Percentiles rank a stretch among this genome's conserved stretches.
These are phyloP conservation scores for Erucastrum elatum DNA, from an alignment of 345 rosid species.

Conservation along the genomic window DNA sequence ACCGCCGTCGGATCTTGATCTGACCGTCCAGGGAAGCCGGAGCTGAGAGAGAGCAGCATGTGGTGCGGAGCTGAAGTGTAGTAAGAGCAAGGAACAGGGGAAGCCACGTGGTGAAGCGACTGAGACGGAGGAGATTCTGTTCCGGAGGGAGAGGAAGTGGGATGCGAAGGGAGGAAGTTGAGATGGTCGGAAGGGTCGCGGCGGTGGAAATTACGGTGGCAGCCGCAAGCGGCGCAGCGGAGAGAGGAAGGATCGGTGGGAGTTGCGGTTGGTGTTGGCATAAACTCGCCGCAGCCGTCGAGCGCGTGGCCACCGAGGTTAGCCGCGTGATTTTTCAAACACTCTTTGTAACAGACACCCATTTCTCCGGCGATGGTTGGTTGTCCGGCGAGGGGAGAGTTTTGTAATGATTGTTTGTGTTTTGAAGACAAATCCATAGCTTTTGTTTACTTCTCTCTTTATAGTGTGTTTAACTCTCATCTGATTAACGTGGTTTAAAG, in stretches of 20 bases:
- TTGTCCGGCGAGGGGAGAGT: conserved; percentile 19
- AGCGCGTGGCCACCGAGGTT: conserved; percentile 70
- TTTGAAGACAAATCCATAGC: conserved; percentile 32
- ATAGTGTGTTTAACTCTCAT: conserved; percentile 33
- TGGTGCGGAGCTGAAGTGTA: conserved; percentile 61
- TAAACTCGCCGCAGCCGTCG: conserved; percentile 89
- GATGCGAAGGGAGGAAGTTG: conserved; percentile 20
- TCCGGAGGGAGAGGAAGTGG: conserved; percentile 35
- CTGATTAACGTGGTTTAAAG: conserved; percentile 20
- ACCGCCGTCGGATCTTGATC: conserved; percentile 36
- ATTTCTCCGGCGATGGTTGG: conserved; percentile 26
- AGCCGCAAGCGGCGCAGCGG: conserved; percentile 83
- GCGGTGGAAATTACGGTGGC: conserved; percentile 95
- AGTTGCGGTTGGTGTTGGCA: conserved; percentile 47
- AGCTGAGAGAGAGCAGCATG: conserved; percentile 54
- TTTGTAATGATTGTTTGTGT: conserved; percentile 14
- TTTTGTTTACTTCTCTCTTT: conserved; percentile 30
- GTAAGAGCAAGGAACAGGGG: conserved; percentile 64
- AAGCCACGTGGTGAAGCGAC: conserved; percentile 42
- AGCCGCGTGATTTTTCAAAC: conserved; percentile 82
- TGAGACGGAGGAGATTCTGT: conserved; percentile 37
- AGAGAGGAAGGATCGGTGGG: conserved; percentile 53
- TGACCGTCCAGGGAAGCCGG: conserved; percentile 40
- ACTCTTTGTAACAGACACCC: conserved; percentile 72
- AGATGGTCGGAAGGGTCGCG: conserved; percentile 45